Conservation (phyloP, 805 yeast genomes). For the Candida maesae region DNA sequence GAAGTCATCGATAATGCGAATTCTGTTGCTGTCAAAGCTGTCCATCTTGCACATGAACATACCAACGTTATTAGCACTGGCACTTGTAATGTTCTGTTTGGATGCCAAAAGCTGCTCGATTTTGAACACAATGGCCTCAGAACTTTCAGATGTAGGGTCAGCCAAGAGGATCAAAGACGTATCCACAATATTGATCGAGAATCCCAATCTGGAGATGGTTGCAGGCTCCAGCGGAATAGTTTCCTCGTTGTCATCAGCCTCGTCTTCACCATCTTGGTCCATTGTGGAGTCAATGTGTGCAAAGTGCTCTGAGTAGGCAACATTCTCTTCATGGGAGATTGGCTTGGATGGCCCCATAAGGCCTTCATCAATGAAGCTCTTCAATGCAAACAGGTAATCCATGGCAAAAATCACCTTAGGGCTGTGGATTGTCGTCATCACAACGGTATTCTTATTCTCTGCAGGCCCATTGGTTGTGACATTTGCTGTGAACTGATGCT, state of each 20-base stretch:
- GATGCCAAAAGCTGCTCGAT: slow-evolving; percentile 73
- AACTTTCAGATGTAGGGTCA: slow-evolving; percentile 59
- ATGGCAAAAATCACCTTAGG: slow-evolving; percentile 80
- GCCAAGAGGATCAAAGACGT: slow-evolving; percentile 79
- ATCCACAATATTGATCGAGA: slow-evolving; percentile 66
- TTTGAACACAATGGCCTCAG: slow-evolving; percentile 89
- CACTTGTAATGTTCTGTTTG: slow-evolving; percentile 59
- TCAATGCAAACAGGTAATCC: slow-evolving; percentile 79
- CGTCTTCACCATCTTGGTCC: slow-evolving; percentile 10
- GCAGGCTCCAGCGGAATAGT: slow-evolving; percentile 7
- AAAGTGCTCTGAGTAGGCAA: too few species aligned
- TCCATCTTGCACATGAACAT: slow-evolving; percentile 82
- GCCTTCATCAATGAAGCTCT: slow-evolving; percentile 54
- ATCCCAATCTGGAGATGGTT: slow-evolving; percentile 34
- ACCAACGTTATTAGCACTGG: slow-evolving; percentile 76
- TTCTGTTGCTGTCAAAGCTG: slow-evolving; percentile 50
- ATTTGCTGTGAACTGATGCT: slow-evolving; percentile 67
- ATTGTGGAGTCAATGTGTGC: slow-evolving; percentile 8
- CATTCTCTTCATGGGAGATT: too few species aligned
- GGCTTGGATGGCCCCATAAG: slow-evolving; percentile 23
- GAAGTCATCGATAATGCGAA: slow-evolving; percentile 85
- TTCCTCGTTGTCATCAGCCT: too few species aligned
- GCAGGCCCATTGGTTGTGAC: slow-evolving; percentile 41
- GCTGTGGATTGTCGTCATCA: slow-evolving; percentile 66
- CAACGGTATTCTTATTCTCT: slow-evolving; percentile 40